These are phyloP conservation scores for Nemania sp. DNA, from an alignment of 2,329 filamentous ascomycete species.

Conservation along the genomic window DNA sequence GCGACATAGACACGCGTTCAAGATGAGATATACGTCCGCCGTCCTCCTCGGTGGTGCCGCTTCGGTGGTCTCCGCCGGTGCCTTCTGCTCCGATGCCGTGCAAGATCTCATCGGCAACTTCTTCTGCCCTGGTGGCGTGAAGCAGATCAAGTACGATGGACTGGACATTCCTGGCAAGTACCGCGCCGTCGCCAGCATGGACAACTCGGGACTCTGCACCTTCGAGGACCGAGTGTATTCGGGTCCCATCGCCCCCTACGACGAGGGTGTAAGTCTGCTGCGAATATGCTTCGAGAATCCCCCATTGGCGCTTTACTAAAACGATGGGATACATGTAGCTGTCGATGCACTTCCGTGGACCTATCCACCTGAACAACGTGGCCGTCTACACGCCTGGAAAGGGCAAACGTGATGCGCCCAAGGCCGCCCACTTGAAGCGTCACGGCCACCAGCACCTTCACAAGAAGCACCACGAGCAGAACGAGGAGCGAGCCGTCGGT, in stretches of 20 bases:
- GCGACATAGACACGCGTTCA: constrained; percentile 14
- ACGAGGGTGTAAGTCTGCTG: constrained; percentile 65
- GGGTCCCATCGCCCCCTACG: constrained; percentile 67
- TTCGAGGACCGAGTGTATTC: constrained; percentile 57
- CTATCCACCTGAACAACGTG: constrained; percentile 67
- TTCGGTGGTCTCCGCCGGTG: constrained; percentile 34
- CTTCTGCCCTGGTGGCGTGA: constrained; percentile 48
- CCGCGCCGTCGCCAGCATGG: constrained; percentile 66
- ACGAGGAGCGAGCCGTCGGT: constrained; percentile 49
- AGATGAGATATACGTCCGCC: constrained; percentile 36
- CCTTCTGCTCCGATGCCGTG: constrained; percentile 32
- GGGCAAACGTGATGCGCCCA: constrained; percentile 44
- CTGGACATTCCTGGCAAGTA: constrained; percentile 66
- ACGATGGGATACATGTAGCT: constrained; percentile 51
- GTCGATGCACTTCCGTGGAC: constrained; percentile 74
- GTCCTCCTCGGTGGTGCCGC: constrained; percentile 36
- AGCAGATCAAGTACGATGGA: constrained; percentile 69
- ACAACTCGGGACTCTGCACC: constrained; percentile 57
- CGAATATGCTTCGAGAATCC: neutral
- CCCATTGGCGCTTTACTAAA: constrained; percentile 3
- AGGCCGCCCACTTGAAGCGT: constrained; percentile 43
- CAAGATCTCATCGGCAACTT: constrained; percentile 36
- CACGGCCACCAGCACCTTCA: constrained; percentile 59
- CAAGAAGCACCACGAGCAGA: constrained; percentile 45
- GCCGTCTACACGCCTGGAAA: constrained; percentile 67